Evolutionary conservation across 106 monocot species (phyloP).

Genomic region (Xerophyta viscosa): DNA sequence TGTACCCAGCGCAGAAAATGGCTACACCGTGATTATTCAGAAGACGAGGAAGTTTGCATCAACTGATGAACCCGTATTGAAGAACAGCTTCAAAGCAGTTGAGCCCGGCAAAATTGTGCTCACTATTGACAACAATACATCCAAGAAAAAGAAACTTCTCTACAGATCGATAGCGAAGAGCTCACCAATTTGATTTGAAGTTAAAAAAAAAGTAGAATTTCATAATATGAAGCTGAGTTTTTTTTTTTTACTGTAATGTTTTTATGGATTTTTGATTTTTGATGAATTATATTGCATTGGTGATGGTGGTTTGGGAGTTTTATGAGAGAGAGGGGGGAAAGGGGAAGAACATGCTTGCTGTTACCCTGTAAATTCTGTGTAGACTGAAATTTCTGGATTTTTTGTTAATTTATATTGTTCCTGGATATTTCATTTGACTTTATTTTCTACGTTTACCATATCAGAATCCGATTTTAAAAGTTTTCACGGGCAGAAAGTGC

Average conservation of each 20-base stretch:
- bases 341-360: background rate
- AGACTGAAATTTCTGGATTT: too few relatives aligned
- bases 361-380: background rate
- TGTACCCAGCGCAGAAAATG: conserved; percentile 44
- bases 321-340: conserved; percentile 4
- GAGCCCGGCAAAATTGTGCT: conserved; percentile 83
- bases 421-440: too few relatives aligned
- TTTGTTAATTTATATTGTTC: too few relatives aligned
- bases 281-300: conserved; percentile 19
- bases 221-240: too few relatives aligned
- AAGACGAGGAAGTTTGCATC: conserved; percentile 45
- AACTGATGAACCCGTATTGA: conserved; percentile 47
- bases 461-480: too few relatives aligned
- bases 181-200: too few relatives aligned
- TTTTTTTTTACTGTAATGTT: too few relatives aligned
- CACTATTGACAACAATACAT: conserved; percentile 60
- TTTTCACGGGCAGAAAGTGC: too few relatives aligned
- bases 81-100: conserved; percentile 70
- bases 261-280: conserved; percentile 20
- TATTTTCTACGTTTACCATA: too few relatives aligned
- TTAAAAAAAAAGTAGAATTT: too few relatives aligned
- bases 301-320: conserved; percentile 21
- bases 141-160: conserved; percentile 95
- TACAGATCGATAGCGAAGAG: conserved; percentile 70
- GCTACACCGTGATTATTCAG: conserved; percentile 68